Base-by-base conservation (phyloP, 1,284 basidiomycete genomes). In the Tausonia pullulans region DNA sequence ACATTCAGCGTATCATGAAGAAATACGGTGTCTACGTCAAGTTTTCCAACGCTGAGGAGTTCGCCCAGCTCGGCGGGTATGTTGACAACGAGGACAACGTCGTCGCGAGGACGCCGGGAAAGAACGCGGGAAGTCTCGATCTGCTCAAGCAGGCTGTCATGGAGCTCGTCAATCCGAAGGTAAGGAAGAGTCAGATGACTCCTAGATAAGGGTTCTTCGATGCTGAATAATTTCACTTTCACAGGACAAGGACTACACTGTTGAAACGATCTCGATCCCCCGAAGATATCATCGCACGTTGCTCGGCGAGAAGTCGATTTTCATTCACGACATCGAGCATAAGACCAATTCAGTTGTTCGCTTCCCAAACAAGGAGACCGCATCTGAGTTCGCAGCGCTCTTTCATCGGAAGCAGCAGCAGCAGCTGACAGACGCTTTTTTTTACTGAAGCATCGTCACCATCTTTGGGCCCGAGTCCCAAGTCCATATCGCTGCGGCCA, bases 1-100 rank as follows among this genome's bases (percentile, higher is more conserved):
- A 95, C 77, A 98, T 99, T 67, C 95, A 98, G 67, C 85, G 92
- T 67, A 98, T 98, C 77, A 99, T 99, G 95, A 98, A 98, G 80
- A 94, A 96, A 76, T 97, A 89, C 72, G 95, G 95, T 45, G 95
- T 98, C 41, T 98, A 98, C 78, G 96, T 99, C 78, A 98, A 98
- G 78, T 98, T 98, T 74, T 94, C 91, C 53, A 98, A 98, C 75
- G 92, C 93, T 5, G 94, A 98, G 71, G 96, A 98, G 76, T 98
- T 95, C 76, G 92, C 92, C 55, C 85, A 88, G 9, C 81, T 96
- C 65, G 95, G 93, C 46, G 94, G 94, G 13, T 97, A 98, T 77
- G 85, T 90, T 71, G 93, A 98, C 77, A 96, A 96, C 75, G 95
- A 98, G 74, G 95, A 98, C 79, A 98, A 98, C 72, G 95, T 98